Conservation (phyloP, 345 rosid genomes). For the Pistacia atlantica region DNA sequence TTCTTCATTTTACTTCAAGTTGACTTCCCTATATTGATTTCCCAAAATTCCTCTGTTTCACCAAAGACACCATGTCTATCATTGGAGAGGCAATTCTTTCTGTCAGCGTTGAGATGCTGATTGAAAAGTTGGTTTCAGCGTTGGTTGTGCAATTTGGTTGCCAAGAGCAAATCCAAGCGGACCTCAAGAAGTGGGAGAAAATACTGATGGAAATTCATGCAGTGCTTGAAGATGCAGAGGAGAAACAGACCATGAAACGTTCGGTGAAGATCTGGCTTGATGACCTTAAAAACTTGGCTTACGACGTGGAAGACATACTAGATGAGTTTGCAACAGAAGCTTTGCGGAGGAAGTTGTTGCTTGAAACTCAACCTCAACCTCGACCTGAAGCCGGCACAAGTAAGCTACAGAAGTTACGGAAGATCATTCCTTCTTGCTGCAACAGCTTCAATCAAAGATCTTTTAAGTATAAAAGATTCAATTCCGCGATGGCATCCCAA, state of each 20-base stretch:
- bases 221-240: constrained; percentile 23
- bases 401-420: neutral
- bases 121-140: constrained; percentile 3
- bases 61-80: too few relatives aligned
- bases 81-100: too few relatives aligned
- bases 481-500: too few relatives aligned
- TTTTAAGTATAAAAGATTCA: too few relatives aligned
- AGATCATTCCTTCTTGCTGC: neutral
- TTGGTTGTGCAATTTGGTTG: neutral
- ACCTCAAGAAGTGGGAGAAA: constrained; percentile 15
- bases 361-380: neutral
- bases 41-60: too few relatives aligned
- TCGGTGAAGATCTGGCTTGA: constrained; percentile 16
- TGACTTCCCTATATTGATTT: too few relatives aligned
- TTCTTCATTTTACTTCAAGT: too few relatives aligned
- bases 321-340: constrained; percentile 25
- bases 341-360: neutral
- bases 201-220: neutral
- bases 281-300: constrained; percentile 14
- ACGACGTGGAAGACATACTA: constrained; percentile 27
- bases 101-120: neutral
- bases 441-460: neutral
- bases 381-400: neutral
- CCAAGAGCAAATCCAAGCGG: neutral
- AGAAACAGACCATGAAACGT: neutral